These are phyloP conservation scores for Microglena sp. DNA, from an alignment of 139 green algal species.

Conservation along the genomic window DNA sequence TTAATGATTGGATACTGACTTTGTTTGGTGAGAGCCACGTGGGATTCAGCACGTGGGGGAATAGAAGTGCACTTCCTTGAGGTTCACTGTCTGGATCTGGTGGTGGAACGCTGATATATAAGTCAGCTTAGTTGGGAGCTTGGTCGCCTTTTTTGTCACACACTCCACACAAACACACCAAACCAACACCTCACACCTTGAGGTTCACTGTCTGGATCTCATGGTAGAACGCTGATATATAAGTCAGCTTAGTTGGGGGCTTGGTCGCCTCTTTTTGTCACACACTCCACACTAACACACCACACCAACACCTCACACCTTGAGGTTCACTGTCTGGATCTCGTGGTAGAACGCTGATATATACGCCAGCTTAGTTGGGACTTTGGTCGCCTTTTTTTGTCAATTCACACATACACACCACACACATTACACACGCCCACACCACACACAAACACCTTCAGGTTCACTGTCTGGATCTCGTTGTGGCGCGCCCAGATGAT, in stretches of 20 bases:
- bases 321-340: conserved; percentile 71
- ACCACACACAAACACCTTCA: conserved; percentile 7
- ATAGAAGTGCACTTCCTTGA: too few species aligned
- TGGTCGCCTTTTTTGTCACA: conserved; percentile 43
- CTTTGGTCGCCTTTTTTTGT: conserved; percentile 51
- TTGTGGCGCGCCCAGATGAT: conserved; percentile 75
- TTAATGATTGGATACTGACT: too few species aligned
- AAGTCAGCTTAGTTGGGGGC: too few species aligned
- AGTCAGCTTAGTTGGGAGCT: too few species aligned
- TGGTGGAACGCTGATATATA: too few species aligned
- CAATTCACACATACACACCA: neutral
- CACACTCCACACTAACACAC: neutral
- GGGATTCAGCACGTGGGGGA: too few species aligned
- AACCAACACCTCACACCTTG: conserved; percentile 37
- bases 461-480: conserved; percentile 64
- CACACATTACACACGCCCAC: neutral
- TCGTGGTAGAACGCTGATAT: too few species aligned
- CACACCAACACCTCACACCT: conserved; percentile 21
- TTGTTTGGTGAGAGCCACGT: too few species aligned
- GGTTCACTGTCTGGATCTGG: too few species aligned
- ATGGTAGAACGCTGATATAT: too few species aligned
- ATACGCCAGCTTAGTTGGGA: too few species aligned
- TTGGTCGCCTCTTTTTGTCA: conserved; percentile 46
- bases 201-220: conserved; percentile 66
- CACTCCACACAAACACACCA: neutral